phyloP scores from a whole-genome alignment of 2,329 filamentous ascomycete genomes.

The Dactylellina parvicollis region DNA sequence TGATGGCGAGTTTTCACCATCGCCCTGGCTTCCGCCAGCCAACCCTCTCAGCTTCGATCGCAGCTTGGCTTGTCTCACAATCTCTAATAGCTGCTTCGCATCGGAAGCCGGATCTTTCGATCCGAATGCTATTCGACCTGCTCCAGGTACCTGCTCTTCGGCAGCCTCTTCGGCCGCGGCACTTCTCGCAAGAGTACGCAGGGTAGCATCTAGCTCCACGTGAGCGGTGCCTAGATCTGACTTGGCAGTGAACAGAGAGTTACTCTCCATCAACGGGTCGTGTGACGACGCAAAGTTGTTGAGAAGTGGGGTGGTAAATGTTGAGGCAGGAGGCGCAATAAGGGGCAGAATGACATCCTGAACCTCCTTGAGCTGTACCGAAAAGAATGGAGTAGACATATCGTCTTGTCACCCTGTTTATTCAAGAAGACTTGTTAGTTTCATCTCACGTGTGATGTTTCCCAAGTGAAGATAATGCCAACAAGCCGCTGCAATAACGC shows the following conservation, averaged over 20 bases:
- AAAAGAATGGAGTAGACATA: slow-evolving; percentile 50
- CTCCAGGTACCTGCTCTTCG: slow-evolving; percentile 40
- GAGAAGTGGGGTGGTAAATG: slow-evolving; percentile 57
- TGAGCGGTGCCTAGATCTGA: slow-evolving; percentile 55
- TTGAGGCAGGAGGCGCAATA: slow-evolving; percentile 53
- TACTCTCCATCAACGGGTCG: slow-evolving; percentile 56
- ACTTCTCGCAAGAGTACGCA: slow-evolving; percentile 43
- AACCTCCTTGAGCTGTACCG: slow-evolving; percentile 39
- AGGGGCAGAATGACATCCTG: slow-evolving; percentile 53
- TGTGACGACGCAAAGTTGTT: slow-evolving; percentile 55
- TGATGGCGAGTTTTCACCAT: slow-evolving; percentile 11
- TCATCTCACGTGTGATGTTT: neutral
- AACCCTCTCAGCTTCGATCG: slow-evolving; percentile 53
- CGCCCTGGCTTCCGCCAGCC: slow-evolving; percentile 24
- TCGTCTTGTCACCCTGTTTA: neutral
- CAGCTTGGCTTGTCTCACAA: slow-evolving; percentile 54
- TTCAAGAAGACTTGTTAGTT: slow-evolving; percentile 5
- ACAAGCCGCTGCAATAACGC: slow-evolving; percentile 5
- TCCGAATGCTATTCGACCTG: slow-evolving; percentile 4
- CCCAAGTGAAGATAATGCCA: neutral
- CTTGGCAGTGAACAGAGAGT: slow-evolving; percentile 55
- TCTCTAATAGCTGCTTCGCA: slow-evolving; percentile 37
- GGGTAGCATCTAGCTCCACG: slow-evolving; percentile 55
- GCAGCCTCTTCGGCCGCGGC: slow-evolving; percentile 11
- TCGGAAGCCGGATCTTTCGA: slow-evolving; percentile 12